Base-by-base conservation (phyloP, 129 eudicot genomes). In the Gnaphalium uliginosum region DNA sequence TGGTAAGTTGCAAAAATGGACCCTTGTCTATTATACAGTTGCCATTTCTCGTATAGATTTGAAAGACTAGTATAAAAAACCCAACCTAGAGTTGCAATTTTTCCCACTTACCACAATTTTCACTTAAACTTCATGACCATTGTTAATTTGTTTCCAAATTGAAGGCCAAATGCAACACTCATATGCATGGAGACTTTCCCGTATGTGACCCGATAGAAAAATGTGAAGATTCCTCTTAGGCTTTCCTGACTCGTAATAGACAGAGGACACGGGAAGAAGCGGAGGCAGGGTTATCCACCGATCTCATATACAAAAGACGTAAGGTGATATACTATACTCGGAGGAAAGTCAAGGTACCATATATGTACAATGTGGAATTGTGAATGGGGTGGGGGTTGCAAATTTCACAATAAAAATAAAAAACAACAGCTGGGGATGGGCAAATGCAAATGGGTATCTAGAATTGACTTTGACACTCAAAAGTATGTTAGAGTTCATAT, bases 401-500 rank as follows among this genome's bases (percentile, higher is more conserved):
- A 46, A 46, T 14, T 14, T 46, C n/a, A 46, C 18, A 46, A 39
- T 46, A 46, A 46, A 46, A 54, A 6, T 54, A 54, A 54, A 54
- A 17, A 56, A 56, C 11, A 56, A 56, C 25, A 56, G 61, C 23
- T 56, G 26, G 25, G 61, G 61, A 19, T 56, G 61, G 61, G 26
- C 22, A n/a, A 56, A n/a, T 56, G 61, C 53, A 46, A 46, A 46
- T 46, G 26, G 61, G 61, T 21, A 56, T 56, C 61, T 48, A 48
- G 65, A 54, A 65, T 65, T 65, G 73, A 66, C 73, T 76, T 76
- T 75, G 79, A 74, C 26, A 63, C 71, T 64, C 71, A 64, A 66
- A 76, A 76, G 73, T 50, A 76, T 76, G 54, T 32, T 66, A 54
- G 56, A 76, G 79, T 75, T 78, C 64, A 33, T 72, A 72, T 79